These are phyloP conservation scores for Fusarium avenaceum DNA, from an alignment of 2,329 filamentous ascomycete genomes.

Conservation along the genomic window DNA sequence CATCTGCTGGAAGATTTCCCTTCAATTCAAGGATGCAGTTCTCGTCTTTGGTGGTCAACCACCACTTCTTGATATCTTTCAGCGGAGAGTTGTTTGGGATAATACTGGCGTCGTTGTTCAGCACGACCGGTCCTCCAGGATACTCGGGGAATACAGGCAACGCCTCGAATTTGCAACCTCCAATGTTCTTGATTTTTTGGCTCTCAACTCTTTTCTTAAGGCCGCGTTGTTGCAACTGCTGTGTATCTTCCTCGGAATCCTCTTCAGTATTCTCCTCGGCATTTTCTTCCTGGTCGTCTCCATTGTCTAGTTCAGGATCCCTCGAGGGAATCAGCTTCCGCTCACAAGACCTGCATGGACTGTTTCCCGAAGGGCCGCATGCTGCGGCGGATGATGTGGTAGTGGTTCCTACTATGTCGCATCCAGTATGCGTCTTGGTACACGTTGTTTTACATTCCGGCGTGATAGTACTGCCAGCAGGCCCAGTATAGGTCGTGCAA, in stretches of 20 bases:
- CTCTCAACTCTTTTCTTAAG: background rate
- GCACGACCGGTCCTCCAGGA: background rate
- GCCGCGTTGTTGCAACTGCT: background rate
- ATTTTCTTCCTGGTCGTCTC: no score
- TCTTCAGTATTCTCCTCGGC: no score
- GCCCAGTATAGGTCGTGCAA: constrained; percentile 30
- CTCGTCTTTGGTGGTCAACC: background rate
- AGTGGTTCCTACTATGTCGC: constrained; percentile 12
- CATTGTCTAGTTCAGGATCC: no score
- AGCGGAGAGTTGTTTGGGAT: background rate
- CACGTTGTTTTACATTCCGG: constrained; percentile 27
- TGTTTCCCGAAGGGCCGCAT: background rate
- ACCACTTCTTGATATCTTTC: constrained; percentile 1
- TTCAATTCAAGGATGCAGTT: background rate
- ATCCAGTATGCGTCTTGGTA: constrained; percentile 29
- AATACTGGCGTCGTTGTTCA: background rate
- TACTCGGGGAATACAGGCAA: background rate
- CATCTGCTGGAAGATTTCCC: background rate
- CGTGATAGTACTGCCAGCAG: background rate
- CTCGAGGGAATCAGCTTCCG: background rate
- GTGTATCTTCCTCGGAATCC: background rate
- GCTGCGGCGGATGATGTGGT: constrained; percentile 15
- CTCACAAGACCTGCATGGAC: background rate
- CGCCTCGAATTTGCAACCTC: background rate
- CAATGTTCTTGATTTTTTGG: background rate